Evolutionary conservation across 495 filamentous ascomycete genomes (phyloP).

Genomic region (Margaritispora aquatica): DNA sequence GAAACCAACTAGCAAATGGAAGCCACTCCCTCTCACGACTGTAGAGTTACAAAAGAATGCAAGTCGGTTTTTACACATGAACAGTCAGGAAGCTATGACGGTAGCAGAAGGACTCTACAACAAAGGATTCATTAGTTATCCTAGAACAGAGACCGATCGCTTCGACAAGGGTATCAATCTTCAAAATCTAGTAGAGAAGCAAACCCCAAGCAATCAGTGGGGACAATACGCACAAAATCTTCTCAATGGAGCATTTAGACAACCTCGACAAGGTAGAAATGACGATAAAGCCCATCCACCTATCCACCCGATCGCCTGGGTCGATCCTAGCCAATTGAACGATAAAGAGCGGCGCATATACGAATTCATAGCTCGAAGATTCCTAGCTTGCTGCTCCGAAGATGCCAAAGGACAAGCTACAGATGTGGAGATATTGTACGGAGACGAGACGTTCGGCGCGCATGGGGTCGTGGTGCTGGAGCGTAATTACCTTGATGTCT

Average conservation of each 20-base stretch:
- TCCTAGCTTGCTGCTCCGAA: conserved; percentile 93
- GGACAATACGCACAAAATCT: conserved; percentile 77
- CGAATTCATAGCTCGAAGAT: conserved; percentile 90
- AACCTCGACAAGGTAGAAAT: conserved; percentile 73
- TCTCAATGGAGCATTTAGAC: conserved; percentile 70
- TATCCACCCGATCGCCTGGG: conserved; percentile 88
- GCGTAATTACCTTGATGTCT: conserved; percentile 91
- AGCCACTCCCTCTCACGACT: conserved; percentile 87
- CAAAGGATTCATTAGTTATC: conserved; percentile 94
- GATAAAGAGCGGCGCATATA: conserved; percentile 71
- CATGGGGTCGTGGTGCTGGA: conserved; percentile 81
- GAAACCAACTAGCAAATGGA: conserved; percentile 92
- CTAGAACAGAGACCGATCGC: conserved; percentile 92
- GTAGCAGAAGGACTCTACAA: conserved; percentile 87
- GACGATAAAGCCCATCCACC: conserved; percentile 97
- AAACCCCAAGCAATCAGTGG: conserved; percentile 69
- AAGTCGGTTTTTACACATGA: conserved; percentile 75
- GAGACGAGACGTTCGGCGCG: conserved; percentile 73
- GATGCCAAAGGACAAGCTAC: conserved; percentile 83
- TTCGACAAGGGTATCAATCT: conserved; percentile 91
- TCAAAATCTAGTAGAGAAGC: conserved; percentile 72
- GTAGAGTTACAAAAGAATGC: conserved; percentile 99
- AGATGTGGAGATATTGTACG: conserved; percentile 79
- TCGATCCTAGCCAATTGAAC: conserved; percentile 50
- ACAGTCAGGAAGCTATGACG: conserved; percentile 81